A percentile compares a stretch with the other conserved stretches of the same genome.
Conservation (phyloP, 495 filamentous ascomycete genomes). For the Penicillium macrosclerotiorum region DNA sequence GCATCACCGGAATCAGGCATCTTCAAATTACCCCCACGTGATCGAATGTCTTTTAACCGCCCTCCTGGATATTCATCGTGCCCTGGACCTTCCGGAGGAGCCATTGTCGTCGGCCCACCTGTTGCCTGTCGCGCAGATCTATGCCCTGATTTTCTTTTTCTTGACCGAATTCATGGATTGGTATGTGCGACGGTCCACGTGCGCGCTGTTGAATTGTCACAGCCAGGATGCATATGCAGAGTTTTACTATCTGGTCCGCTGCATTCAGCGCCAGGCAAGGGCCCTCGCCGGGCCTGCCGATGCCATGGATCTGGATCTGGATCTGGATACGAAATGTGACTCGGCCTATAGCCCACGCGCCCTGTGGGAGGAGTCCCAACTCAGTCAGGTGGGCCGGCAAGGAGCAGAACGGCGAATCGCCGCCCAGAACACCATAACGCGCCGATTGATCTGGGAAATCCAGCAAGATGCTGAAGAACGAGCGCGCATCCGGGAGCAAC, state of each 20-base stretch:
- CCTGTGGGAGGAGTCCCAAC: constrained; percentile 36
- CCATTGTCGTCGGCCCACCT: constrained; percentile 19
- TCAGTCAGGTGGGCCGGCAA: constrained; percentile 39
- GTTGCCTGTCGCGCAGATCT: constrained; percentile 38
- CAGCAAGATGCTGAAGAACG: constrained; percentile 37
- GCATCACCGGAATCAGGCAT: too few species aligned
- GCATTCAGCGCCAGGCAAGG: constrained; percentile 31
- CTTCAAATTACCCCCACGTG: constrained; percentile 43
- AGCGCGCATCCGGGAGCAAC: constrained; percentile 21
- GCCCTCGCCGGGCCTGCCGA: constrained; percentile 19
- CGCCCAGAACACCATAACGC: constrained; percentile 39
- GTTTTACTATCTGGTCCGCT: constrained; percentile 41
- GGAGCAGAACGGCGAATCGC: constrained; percentile 35
- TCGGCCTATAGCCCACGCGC: constrained; percentile 23
- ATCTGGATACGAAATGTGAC: constrained; percentile 23
- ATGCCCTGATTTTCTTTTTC: constrained; percentile 46
- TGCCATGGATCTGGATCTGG: constrained; percentile 26
- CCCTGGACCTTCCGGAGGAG: constrained; percentile 25
- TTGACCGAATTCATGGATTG: constrained; percentile 49
- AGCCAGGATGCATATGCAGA: constrained; percentile 45
- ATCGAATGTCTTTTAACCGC: constrained; percentile 43
- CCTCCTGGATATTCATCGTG: constrained; percentile 42
- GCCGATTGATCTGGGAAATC: constrained; percentile 45
- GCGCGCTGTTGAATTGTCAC: constrained; percentile 44
- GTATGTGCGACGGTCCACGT: constrained; percentile 41